Percentiles rank a stretch among this genome's conserved stretches.
Conservation (phyloP, 176 grass and related monocot species). For the Oryza glumipatula region DNA sequence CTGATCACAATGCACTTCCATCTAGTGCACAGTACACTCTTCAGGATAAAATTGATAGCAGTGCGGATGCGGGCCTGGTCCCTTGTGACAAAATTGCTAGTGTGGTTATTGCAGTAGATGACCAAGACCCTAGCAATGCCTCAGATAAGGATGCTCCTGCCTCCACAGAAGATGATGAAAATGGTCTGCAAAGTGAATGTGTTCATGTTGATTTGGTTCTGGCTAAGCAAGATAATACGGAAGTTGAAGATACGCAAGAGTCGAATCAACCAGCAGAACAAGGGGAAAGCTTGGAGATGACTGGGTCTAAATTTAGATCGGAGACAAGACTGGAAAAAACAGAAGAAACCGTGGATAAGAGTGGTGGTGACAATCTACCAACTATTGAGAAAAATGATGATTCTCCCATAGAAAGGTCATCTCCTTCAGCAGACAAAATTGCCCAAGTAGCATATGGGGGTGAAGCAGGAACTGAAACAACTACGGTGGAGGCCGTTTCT, state of each 20-base stretch:
- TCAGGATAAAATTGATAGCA: constrained; percentile 36
- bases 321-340: neutral
- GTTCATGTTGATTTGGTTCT: neutral
- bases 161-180: constrained; percentile 10
- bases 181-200: constrained; percentile 22
- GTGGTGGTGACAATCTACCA: neutral
- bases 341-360: neutral
- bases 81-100: neutral
- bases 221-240: constrained; percentile 9
- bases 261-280: neutral
- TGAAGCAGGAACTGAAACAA: neutral
- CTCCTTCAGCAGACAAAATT: neutral
- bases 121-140: constrained; percentile 26
- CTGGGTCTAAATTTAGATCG: neutral
- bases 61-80: neutral
- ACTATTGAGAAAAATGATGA: neutral
- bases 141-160: constrained; percentile 17
- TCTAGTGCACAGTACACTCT: neutral
- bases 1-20: constrained; percentile 30
- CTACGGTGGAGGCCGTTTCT: neutral
- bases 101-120: neutral
- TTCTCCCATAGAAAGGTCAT: neutral
- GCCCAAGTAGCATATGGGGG: neutral
- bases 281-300: neutral
- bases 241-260: constrained; percentile 9